Base-by-base conservation (phyloP, 257 asterid species). In the Rhazya stricta region DNA sequence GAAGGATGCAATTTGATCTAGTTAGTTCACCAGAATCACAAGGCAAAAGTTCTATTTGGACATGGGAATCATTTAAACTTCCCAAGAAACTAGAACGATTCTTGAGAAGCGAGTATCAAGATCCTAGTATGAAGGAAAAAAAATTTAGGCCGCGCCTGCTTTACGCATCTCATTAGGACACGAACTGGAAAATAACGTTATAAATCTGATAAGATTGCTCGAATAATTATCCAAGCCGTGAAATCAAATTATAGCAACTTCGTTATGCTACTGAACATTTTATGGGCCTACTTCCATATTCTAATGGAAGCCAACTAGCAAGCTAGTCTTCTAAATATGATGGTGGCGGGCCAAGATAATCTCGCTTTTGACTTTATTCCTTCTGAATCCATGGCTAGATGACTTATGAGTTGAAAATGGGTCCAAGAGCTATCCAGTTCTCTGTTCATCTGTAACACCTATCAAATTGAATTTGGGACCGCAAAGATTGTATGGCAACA, bases 281-380 rank as follows among this genome's bases (percentile, higher is more conserved):
- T 11, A 32, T 32, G 68, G 43, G 23, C 68, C 68, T 62, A 32
- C 42, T 61, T 32, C n/a, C 68, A 62, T 32, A 62, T 62, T 62
- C 25, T 13, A 62, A 62, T 62, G 43, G 42, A 25, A 18, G 43
- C 12, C 19, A 2, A 21, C 45, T 15, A 23, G 19, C 30, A 39
- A 42, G 74, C 68, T 23, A 36, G 7, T 50, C 39, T 29, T 5
- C 25, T 6, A 37, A 67, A 13, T 51, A 32, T 53, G 67, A 76
- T 21, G 29, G 27, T 3, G 58, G 46, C 41, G 50, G 34, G 57
- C 46, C 72, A 70, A 34, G 76, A n/a, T 70, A 45, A 69, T 60
- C 76, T 57, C n/a, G 46, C 76, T 77, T 77, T 77, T 77, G 76
- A 77, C 80, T 77, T 77, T 77, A 46, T 70, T 70, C 74, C 45